Evolutionary conservation across 768 basidiomycete genomes (phyloP), one percentile per base, ranked within the genome.

Genomic region (Boletus sp.): DNA sequence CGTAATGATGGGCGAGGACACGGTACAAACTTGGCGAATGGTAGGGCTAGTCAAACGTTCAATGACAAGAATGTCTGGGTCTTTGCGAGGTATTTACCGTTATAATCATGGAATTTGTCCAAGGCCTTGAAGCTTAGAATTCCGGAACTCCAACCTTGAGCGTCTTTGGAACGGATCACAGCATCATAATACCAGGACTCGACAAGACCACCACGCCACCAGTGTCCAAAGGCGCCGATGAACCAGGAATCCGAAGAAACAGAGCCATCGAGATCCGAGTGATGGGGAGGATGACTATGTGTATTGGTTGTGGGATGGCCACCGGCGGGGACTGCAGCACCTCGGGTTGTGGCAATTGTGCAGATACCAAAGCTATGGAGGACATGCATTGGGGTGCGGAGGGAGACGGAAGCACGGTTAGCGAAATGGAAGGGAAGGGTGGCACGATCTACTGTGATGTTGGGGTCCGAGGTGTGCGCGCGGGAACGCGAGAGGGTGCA

Each of bases 311-410:
- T 70, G 52, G 79, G 74, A 52, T 87, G 88, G 21, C 84, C 74
- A 73, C 87, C 82, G 44, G 84, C 81, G 39, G 64, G 57, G 38
- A 63, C 57, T 34, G 70, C 69, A 49, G 71, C 65, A 10, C 69
- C 71, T 30, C 64, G 56, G 1, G 69, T 70, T 5, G 69, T 72
- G 53, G 93, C 95, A 67, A 97, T 78, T 44, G 93, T 92, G 69
- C 93, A 90, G 58, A 98, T 75, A 41, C 84, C 88, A 68, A 94
- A 90, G 63, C 83, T 88, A 61, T 89, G 87, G 70, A 94, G 91
- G 61, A 88, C 82, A 70, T 87, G 91, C 67, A 87, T 85, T 17
- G 95, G 94, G 3, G 96, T 99, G 53, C 92, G 88, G 43, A 99
- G 81, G 3, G 92, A 90, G 55, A 99, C 84, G 30, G 93, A 87